phyloP scores from a whole-genome alignment of 208 protist species.

The Tritrichomonas foetus region DNA sequence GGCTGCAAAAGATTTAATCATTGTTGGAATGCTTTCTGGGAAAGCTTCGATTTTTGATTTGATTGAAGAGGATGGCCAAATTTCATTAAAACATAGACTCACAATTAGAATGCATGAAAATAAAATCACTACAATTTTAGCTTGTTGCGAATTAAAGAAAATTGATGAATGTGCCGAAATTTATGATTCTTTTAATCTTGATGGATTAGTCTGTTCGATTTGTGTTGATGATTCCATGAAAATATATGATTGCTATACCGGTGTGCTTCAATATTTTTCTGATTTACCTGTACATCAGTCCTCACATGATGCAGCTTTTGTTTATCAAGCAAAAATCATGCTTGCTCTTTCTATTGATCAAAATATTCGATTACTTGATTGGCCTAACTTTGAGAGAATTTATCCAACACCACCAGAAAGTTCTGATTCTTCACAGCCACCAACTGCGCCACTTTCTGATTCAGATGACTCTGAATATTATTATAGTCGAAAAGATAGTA shows the following conservation, averaged over 20 bases:
- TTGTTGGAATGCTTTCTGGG: background rate
- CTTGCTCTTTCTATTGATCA: background rate
- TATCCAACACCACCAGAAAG: background rate
- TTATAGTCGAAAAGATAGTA: too few relatives aligned
- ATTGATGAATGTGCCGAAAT: background rate
- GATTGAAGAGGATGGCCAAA: background rate
- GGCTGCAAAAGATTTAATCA: background rate
- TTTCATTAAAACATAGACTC: background rate
- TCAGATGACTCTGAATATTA: too few relatives aligned
- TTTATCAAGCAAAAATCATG: background rate
- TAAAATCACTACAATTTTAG: background rate
- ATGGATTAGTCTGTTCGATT: background rate
- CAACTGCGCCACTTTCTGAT: too few relatives aligned
- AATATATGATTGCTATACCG: background rate
- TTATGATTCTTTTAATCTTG: background rate
- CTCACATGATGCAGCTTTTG: background rate
- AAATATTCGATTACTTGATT: constrained; percentile 18
- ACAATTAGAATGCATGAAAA: background rate
- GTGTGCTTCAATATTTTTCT: background rate
- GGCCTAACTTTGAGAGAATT: background rate
- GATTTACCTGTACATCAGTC: background rate
- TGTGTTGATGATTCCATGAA: background rate
- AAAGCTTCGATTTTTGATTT: background rate
- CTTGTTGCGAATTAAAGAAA: background rate
- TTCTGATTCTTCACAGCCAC: too few relatives aligned